Evolutionary conservation across 176 grass and related monocot genomes (phyloP).

Genomic region (Poa annua): DNA sequence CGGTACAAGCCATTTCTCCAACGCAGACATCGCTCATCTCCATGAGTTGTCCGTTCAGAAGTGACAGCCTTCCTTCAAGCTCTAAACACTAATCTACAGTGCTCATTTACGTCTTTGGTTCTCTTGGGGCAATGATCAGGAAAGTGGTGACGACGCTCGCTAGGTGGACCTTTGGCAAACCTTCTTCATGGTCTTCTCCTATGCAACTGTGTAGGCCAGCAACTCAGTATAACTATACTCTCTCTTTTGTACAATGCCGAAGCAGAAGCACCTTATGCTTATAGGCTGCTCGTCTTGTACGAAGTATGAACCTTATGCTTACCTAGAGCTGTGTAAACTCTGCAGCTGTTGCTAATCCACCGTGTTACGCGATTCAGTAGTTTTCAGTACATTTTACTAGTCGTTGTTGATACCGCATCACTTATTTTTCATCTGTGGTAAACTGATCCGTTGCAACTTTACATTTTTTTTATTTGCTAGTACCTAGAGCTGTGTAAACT

Average conservation of each 20-base stretch:
- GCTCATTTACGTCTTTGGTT: conserved; percentile 38
- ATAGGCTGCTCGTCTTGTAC: background rate
- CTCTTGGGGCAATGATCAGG: conserved; percentile 31
- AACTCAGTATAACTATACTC: background rate
- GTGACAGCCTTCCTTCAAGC: conserved; percentile 37
- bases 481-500: conserved; percentile 18
- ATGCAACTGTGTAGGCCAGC: conserved; percentile 47
- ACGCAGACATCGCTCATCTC: conserved; percentile 51
- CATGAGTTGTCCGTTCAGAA: conserved; percentile 64
- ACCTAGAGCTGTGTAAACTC: conserved; percentile 18
- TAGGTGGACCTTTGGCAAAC: conserved; percentile 38
- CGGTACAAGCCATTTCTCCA: conserved; percentile 33
- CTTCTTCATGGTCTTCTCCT: conserved; percentile 41
- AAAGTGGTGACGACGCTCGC: conserved; percentile 17
- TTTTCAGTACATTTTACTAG: background rate
- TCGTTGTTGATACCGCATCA: background rate
- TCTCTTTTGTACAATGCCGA: conserved; percentile 22
- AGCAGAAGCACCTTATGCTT: conserved; percentile 26
- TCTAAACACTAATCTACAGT: conserved; percentile 36
- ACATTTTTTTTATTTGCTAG: no score
- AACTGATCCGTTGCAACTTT: no score
- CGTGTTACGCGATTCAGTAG: conserved; percentile 1
- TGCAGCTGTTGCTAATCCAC: conserved; percentile 22
- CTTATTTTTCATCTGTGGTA: background rate
- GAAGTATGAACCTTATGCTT: conserved; percentile 1